These are phyloP conservation scores for Omphalotus guepiniiformis DNA, from an alignment of 768 basidiomycete genomes.

Conservation along the genomic window DNA sequence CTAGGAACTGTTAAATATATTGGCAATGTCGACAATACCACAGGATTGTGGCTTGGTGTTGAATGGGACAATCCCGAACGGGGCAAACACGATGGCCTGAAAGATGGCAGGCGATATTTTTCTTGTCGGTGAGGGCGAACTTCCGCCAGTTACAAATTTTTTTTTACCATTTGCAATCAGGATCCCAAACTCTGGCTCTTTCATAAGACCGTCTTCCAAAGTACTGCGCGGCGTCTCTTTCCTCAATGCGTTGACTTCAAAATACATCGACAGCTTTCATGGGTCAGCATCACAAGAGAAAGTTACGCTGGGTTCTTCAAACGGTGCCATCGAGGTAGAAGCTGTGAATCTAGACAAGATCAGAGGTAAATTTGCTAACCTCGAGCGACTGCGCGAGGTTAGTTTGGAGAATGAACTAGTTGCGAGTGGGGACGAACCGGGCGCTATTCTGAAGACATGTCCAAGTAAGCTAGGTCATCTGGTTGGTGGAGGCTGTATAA, in stretches of 20 bases:
- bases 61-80: constrained; percentile 89
- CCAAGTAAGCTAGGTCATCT: constrained; percentile 52
- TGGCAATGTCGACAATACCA: constrained; percentile 59
- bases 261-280: constrained; percentile 70
- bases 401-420: constrained; percentile 74
- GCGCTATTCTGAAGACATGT: constrained; percentile 52
- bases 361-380: constrained; percentile 58
- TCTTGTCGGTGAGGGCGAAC: constrained; percentile 54
- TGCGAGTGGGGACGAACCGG: constrained; percentile 42
- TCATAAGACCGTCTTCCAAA: constrained; percentile 64
- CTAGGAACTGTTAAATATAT: constrained; percentile 68
- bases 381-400: constrained; percentile 69
- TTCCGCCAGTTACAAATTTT: neutral
- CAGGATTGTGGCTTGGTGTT: constrained; percentile 86
- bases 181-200: constrained; percentile 63
- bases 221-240: constrained; percentile 67
- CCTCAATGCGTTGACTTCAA: constrained; percentile 63
- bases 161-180: constrained; percentile 31
- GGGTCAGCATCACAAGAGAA: constrained; percentile 52
- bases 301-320: constrained; percentile 75
- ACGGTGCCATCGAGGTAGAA: constrained; percentile 80
- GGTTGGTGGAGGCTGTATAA: constrained; percentile 8
- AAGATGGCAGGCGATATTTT: constrained; percentile 79
- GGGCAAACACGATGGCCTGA: constrained; percentile 85
- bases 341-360: constrained; percentile 82